These are phyloP conservation scores for Exophiala xenobiotica DNA, from an alignment of 2,329 filamentous ascomycete genomes.

Conservation along the genomic window DNA sequence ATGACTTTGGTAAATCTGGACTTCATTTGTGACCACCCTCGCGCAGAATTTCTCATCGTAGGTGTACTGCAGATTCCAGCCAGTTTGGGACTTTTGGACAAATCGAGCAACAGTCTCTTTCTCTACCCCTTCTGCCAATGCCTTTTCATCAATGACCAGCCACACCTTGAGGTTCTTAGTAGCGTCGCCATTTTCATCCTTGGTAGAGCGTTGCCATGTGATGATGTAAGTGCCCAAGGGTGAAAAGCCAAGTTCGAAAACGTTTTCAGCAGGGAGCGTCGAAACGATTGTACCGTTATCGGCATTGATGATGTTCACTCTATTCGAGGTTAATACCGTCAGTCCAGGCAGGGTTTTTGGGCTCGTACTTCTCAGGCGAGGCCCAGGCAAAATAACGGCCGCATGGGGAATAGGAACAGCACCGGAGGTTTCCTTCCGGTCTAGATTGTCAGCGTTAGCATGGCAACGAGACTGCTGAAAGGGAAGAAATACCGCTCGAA, in stretches of 20 bases:
- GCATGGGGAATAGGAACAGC: constrained; percentile 92
- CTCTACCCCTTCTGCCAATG: constrained; percentile 62
- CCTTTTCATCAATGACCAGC: constrained; percentile 71
- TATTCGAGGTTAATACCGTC: constrained; percentile 34
- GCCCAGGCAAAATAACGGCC: constrained; percentile 97
- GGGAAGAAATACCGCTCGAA: constrained; percentile 58
- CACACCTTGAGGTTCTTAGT: constrained; percentile 97
- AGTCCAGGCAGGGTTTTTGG: neutral
- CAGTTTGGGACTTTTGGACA: constrained; percentile 91
- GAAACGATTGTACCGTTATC: constrained; percentile 72
- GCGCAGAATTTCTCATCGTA: constrained; percentile 91
- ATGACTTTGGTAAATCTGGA: constrained; percentile 91
- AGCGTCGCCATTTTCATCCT: constrained; percentile 90
- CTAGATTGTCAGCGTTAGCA: constrained; percentile 44
- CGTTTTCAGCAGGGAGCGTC: constrained; percentile 73
- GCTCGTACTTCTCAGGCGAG: constrained; percentile 66
- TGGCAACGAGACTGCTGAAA: constrained; percentile 6
- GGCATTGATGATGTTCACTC: constrained; percentile 81
- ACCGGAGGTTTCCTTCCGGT: constrained; percentile 91
- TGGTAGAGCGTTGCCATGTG: constrained; percentile 90
- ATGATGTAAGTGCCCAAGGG: constrained; percentile 89
- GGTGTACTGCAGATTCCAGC: constrained; percentile 98
- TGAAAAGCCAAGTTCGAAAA: constrained; percentile 94
- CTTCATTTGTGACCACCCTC: constrained; percentile 91
- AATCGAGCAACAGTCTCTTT: constrained; percentile 76